Percentiles rank a stretch among this genome's conserved stretches.
phyloP scores from a whole-genome alignment of 2,329 filamentous ascomycete species.

The Tolypocladium paradoxum region DNA sequence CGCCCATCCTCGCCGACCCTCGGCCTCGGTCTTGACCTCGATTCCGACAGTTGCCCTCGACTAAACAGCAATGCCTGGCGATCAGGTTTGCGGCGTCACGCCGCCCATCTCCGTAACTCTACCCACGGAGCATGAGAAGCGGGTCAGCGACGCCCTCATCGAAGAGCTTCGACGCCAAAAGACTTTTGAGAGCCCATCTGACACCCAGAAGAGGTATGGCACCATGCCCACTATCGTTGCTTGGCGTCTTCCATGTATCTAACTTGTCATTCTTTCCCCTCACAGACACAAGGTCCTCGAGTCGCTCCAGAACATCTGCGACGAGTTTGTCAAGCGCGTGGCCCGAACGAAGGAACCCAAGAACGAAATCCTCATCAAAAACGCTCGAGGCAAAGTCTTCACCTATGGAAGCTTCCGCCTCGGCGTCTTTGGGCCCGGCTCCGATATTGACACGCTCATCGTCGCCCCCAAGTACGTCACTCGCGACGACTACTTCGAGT shows the following conservation, averaged over 20 bases:
- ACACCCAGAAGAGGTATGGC: constrained; percentile 68
- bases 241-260: neutral
- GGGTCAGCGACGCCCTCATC: constrained; percentile 67
- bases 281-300: constrained; percentile 59
- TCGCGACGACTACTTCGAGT: constrained; percentile 82
- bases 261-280: neutral
- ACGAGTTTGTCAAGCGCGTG: constrained; percentile 79
- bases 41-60: neutral
- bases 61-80: constrained; percentile 20
- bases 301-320: constrained; percentile 66
- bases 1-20: neutral
- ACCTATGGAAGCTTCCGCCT: constrained; percentile 93
- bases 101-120: constrained; percentile 68
- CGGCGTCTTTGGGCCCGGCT: constrained; percentile 88
- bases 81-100: constrained; percentile 55
- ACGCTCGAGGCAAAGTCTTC: constrained; percentile 84
- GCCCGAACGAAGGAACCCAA: constrained; percentile 61
- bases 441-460: constrained; percentile 94
- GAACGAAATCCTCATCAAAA: constrained; percentile 66
- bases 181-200: constrained; percentile 77
- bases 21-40: neutral
- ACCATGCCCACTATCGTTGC: neutral
- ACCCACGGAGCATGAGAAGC: constrained; percentile 67
- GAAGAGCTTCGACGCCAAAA: constrained; percentile 80
- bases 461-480: constrained; percentile 83